Base-by-base conservation (phyloP, 768 basidiomycete genomes). In the Pholiota molesta region DNA sequence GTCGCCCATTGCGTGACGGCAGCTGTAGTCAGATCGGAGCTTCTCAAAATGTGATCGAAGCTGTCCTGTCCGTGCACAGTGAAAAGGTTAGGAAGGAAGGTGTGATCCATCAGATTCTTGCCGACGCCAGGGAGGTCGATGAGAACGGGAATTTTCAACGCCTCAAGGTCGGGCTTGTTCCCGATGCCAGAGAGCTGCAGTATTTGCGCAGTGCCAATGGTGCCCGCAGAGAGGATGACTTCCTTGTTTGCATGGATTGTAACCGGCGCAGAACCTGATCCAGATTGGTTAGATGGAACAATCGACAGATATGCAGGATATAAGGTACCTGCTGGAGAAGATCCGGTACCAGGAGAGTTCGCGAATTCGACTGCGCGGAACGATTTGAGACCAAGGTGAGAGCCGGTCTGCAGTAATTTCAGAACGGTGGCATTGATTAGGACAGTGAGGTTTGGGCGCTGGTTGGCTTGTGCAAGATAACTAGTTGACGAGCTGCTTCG, bases 161-260 rank as follows among this genome's bases (percentile, higher is more conserved):
- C 57, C 1, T 62, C 52, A 7, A 85, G 74, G 21, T 75, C 68
- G 0, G 61, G 52, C 10, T 69, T 59, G 57, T 78, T 74, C 3
- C 83, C 83, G 55, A 84, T 79, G 14, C 74, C 74, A 28, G 81
- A 83, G 9, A 78, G 73, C 65, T 79, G 72, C 6, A 80, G 70
- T 13, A 78, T 60, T 19, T 67, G 64, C 4, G 77, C 74, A 0
- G 76, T 72, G 40, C 66, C 45, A 52, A 78, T 72, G 6, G 74
- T 67, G 29, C 79, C 79, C 1, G 75, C 78, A 17, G 73, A 73
- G n/a, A 79, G 56, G 51, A 79, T 72, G 52, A 79, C 71, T 55
- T 79, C 78, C 42, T 71, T 69, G 19, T 53, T 62, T 1, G 75
- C 73, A 1, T 59, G 60, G 11, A 72, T 59, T 63, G 10, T 61